Evolutionary conservation across 2,329 filamentous ascomycete genomes (phyloP).

Genomic region (Fusarium lyarnte): DNA sequence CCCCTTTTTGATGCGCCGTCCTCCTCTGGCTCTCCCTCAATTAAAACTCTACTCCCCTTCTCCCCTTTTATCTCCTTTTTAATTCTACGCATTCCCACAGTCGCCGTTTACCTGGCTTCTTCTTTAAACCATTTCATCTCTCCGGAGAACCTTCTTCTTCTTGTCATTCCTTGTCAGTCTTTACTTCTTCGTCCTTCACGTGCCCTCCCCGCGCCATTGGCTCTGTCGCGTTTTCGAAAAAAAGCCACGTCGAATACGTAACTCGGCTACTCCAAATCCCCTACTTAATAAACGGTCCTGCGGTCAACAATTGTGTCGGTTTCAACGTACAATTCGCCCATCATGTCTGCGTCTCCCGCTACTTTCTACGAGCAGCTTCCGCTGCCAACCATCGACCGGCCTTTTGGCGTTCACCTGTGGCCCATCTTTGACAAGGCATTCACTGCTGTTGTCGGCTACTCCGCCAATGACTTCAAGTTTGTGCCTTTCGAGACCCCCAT

Average conservation of each 20-base stretch:
- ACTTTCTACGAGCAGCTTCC: conserved; percentile 67
- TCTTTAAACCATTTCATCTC: conserved; percentile 31
- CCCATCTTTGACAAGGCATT: conserved; percentile 92
- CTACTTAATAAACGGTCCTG: conserved; percentile 27
- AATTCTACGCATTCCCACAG: conserved; percentile 37
- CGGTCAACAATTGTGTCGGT: conserved; percentile 16
- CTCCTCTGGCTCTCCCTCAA: conserved; percentile 30
- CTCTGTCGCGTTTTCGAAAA: conserved; percentile 34
- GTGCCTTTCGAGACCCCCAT: conserved; percentile 83
- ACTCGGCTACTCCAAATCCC: not conserved
- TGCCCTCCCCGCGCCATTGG: conserved; percentile 42
- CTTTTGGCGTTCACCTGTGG: conserved; percentile 93
- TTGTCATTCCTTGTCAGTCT: conserved; percentile 50
- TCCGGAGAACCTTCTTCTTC: conserved; percentile 46
- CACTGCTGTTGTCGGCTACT: conserved; percentile 79
- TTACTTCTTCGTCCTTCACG: conserved; percentile 31
- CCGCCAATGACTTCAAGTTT: conserved; percentile 87
- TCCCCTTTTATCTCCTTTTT: conserved; percentile 42
- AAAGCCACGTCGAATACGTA: conserved; percentile 36
- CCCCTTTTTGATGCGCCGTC: conserved; percentile 49
- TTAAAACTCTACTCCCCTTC: conserved; percentile 38
- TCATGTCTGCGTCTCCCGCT: conserved; percentile 52
- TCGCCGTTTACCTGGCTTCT: conserved; percentile 34
- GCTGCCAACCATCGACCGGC: conserved; percentile 85
- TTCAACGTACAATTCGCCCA: conserved; percentile 33